A percentile compares a stretch with the other conserved stretches of the same genome.
phyloP scores from a whole-genome alignment of 1,284 basidiomycete species.

The Puccinia horiana region DNA sequence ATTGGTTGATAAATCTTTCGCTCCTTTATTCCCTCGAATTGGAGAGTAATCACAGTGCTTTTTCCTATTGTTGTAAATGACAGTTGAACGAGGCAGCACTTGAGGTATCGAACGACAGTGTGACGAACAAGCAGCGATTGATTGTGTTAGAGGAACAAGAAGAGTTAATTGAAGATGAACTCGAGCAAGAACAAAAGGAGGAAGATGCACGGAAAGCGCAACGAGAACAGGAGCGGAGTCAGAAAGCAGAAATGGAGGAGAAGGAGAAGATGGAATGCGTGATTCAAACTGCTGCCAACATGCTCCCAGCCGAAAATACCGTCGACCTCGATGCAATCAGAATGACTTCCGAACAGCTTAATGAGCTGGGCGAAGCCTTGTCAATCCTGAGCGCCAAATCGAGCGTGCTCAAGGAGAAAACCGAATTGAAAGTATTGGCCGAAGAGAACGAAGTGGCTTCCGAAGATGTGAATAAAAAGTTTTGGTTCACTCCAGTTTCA shows the following conservation, averaged over 20 bases:
- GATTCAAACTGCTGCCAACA: constrained; percentile 50
- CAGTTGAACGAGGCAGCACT: constrained; percentile 95
- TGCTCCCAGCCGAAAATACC: constrained; percentile 50
- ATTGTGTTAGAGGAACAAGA: constrained; percentile 97
- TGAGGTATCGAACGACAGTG: constrained; percentile 87
- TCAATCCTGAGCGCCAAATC: constrained; percentile 90
- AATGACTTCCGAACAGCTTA: constrained; percentile 95
- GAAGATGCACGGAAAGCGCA: constrained; percentile 54
- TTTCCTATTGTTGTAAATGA: not conserved
- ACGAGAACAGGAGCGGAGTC: constrained; percentile 50
- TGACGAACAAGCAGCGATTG: constrained; percentile 95
- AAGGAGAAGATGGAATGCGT: constrained; percentile 47
- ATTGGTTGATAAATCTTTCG: constrained; percentile 66
- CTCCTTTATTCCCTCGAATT: not conserved
- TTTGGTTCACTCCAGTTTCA: too few relatives aligned
- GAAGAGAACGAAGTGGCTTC: constrained; percentile 82
- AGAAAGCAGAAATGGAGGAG: constrained; percentile 49
- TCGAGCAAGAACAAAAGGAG: constrained; percentile 76
- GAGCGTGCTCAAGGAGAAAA: constrained; percentile 93
- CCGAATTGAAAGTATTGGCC: constrained; percentile 84
- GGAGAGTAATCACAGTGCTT: not conserved
- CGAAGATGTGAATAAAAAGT: constrained; percentile 24
- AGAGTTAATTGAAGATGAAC: constrained; percentile 97
- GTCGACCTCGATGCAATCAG: constrained; percentile 70
- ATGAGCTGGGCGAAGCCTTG: constrained; percentile 88